phyloP scores from a whole-genome alignment of 176 grass and related monocot species.

The Ensete glaucum region DNA sequence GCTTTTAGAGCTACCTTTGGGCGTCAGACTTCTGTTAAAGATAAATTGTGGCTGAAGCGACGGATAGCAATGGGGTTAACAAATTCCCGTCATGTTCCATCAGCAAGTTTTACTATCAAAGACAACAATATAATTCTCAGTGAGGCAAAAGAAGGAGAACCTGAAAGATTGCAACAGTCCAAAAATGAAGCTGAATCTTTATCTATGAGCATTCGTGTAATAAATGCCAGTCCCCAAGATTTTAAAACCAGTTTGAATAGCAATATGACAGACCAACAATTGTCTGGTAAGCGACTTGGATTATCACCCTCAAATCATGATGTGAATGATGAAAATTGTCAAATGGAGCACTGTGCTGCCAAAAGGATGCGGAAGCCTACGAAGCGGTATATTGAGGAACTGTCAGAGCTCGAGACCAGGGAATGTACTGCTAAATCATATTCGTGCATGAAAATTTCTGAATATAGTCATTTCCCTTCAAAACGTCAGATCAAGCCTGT shows the following conservation, averaged over 20 bases:
- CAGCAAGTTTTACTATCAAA: conserved; percentile 68
- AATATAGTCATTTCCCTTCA: conserved; percentile 28
- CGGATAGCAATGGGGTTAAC: conserved; percentile 85
- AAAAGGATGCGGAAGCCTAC: conserved; percentile 95
- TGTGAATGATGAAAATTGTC: conserved; percentile 30
- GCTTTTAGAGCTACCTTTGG: conserved; percentile 89
- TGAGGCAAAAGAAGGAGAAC: conserved; percentile 20
- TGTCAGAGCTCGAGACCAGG: conserved; percentile 50
- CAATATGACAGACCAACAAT: conserved; percentile 39
- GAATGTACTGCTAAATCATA: conserved; percentile 38
- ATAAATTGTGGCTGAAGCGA: conserved; percentile 98
- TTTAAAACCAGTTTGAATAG: conserved; percentile 34
- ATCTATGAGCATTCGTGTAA: conserved; percentile 26
- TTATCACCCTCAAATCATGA: conserved; percentile 23
- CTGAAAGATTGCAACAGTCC: conserved; percentile 5
- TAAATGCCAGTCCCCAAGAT: conserved; percentile 27
- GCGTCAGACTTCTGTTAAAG: conserved; percentile 87
- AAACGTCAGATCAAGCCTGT: conserved; percentile 29
- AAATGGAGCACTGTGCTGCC: conserved; percentile 27
- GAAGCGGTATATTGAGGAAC: conserved; percentile 93
- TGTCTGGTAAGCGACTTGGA: conserved; percentile 45
- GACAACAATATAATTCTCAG: conserved; percentile 53
- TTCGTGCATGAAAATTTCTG: conserved; percentile 27
- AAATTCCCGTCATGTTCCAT: conserved; percentile 79
- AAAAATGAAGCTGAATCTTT: conserved; percentile 27